phyloP scores from a whole-genome alignment of 2,329 filamentous ascomycete genomes.

The Dothidotthia symphoricarpi region DNA sequence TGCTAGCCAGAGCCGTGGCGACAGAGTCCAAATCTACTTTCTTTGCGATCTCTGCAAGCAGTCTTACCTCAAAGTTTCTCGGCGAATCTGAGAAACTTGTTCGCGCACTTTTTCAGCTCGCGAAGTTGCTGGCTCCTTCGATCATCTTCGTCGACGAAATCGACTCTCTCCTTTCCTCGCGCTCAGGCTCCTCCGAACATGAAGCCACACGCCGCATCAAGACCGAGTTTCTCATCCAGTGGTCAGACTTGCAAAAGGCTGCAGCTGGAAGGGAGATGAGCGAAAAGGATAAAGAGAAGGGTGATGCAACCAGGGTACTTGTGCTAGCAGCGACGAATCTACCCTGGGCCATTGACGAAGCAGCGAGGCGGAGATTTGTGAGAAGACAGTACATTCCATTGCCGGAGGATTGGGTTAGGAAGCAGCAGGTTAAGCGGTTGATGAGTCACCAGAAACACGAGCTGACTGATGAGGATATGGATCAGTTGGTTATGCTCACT shows the following conservation, averaged over 20 bases:
- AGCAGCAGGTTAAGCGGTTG: conserved; percentile 73
- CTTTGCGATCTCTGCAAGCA: conserved; percentile 94
- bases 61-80: conserved; percentile 90
- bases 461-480: conserved; percentile 69
- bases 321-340: conserved; percentile 94
- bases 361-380: conserved; percentile 85
- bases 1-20: conserved; percentile 91
- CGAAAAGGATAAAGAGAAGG: conserved; percentile 65
- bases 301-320: conserved; percentile 83
- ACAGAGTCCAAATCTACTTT: conserved; percentile 94
- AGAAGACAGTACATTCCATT: conserved; percentile 93
- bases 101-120: conserved; percentile 83
- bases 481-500: conserved; percentile 72
- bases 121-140: conserved; percentile 82
- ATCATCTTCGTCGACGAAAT: conserved; percentile 99
- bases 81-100: conserved; percentile 97
- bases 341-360: conserved; percentile 97
- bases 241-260: conserved; percentile 89
- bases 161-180: conserved; percentile 82
- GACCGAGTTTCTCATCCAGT: conserved; percentile 96
- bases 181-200: conserved; percentile 81
- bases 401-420: conserved; percentile 79
- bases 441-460: conserved; percentile 85
- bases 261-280: conserved; percentile 77
- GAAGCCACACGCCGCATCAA: conserved; percentile 93